Evolutionary conservation across 164 flowering plant genomes (phyloP).

Genomic region (Kingdonia uniflora): DNA sequence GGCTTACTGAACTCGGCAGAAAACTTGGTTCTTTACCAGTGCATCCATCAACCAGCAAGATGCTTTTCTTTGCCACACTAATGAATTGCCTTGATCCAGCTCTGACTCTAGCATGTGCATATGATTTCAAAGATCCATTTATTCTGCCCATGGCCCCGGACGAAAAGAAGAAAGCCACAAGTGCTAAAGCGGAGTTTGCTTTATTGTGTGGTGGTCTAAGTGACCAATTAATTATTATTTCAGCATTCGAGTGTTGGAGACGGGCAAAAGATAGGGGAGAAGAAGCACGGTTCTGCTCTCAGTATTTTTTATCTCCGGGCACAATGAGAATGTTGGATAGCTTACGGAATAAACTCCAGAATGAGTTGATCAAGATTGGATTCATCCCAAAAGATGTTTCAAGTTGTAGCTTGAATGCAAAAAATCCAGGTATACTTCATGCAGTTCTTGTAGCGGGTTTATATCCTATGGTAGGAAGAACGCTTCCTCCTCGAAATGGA

Average conservation of each 20-base stretch:
- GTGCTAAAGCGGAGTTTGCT: conserved; percentile 63
- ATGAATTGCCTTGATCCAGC: conserved; percentile 97
- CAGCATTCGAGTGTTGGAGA: conserved; percentile 90
- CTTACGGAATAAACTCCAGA: conserved; percentile 72
- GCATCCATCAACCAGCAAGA: conserved; percentile 86
- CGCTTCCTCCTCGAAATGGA: conserved; percentile 26
- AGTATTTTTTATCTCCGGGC: conserved; percentile 51
- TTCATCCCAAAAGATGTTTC: conserved; percentile 49
- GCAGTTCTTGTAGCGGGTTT: conserved; percentile 82
- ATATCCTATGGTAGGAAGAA: conserved; percentile 87
- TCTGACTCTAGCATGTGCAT: conserved; percentile 82
- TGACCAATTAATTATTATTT: conserved; percentile 73
- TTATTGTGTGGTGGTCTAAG: conserved; percentile 71
- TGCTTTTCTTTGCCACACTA: conserved; percentile 80
- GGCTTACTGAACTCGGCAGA: conserved; percentile 74
- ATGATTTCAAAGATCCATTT: conserved; percentile 74
- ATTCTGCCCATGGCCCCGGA: conserved; percentile 59
- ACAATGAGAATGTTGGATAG: conserved; percentile 64
- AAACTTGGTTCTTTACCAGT: conserved; percentile 79
- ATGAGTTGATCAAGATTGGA: conserved; percentile 52
- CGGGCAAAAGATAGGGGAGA: conserved; percentile 56
- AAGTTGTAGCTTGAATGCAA: conserved; percentile 59
- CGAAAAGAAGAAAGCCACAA: conserved; percentile 55
- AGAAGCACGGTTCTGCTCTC: conserved; percentile 56
- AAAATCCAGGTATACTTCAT: conserved; percentile 72